A percentile compares a stretch with the other conserved stretches of the same genome.
Conservation (phyloP, 306 rosid genomes). For the Ormosia semicastrata region DNA sequence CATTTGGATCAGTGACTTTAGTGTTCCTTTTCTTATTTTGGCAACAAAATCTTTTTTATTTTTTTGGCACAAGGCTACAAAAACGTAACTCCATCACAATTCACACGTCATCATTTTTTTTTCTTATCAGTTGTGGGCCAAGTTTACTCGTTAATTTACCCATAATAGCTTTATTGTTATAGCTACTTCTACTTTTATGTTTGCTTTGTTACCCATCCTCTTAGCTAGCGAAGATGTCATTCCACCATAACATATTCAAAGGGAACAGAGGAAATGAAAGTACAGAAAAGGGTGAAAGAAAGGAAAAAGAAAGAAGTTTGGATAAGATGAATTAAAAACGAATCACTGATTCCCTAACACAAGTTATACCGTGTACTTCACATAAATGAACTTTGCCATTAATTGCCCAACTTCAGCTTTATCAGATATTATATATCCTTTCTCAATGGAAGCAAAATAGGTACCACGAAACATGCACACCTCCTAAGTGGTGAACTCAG, state of each 20-base stretch:
- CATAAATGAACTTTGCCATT: background rate
- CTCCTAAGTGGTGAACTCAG: background rate
- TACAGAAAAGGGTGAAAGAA: background rate
- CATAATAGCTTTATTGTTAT: background rate
- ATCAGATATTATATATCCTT: background rate
- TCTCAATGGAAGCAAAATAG: background rate
- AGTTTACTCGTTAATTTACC: too few relatives aligned
- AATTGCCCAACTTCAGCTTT: background rate
- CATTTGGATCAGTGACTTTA: too few relatives aligned
- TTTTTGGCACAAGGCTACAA: too few relatives aligned
- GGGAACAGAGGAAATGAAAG: background rate
- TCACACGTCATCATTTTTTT: too few relatives aligned
- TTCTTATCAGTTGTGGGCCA: too few relatives aligned
- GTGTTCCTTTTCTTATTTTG: too few relatives aligned
- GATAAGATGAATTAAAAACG: background rate
- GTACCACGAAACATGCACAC: background rate
- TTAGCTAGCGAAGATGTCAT: background rate
- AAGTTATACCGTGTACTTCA: background rate
- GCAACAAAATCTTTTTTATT: too few relatives aligned
- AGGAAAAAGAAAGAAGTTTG: background rate
- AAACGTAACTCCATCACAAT: too few relatives aligned
- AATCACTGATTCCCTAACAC: background rate
- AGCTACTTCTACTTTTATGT: background rate
- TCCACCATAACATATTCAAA: background rate
- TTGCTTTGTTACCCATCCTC: background rate